Evolutionary conservation across 805 yeast species (phyloP).

Genomic region (Nadsonia fulvescens): DNA sequence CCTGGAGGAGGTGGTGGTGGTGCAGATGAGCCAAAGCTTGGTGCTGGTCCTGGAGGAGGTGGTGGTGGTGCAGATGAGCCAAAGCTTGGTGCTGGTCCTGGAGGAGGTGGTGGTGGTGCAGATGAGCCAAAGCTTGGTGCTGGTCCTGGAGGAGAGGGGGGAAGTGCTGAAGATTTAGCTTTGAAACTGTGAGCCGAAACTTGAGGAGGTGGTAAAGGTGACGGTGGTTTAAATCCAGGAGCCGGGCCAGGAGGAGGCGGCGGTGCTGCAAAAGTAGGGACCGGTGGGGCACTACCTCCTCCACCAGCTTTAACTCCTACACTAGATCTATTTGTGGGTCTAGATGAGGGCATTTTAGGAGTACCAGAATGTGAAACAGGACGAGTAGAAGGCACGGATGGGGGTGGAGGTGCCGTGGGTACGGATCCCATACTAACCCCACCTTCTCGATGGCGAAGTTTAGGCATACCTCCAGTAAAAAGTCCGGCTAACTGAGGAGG

Average conservation of each 20-base stretch:
- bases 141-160: constrained; percentile 8
- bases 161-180: constrained; percentile 8
- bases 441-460: constrained; percentile 33
- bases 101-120: constrained; percentile 8
- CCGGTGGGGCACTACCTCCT: constrained; percentile 7
- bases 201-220: constrained; percentile 8
- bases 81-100: constrained; percentile 7
- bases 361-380: constrained; percentile 7
- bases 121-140: constrained; percentile 10
- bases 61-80: constrained; percentile 7
- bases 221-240: constrained; percentile 6
- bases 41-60: constrained; percentile 5
- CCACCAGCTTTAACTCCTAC: constrained; percentile 10
- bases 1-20: constrained; percentile 10
- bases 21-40: constrained; percentile 3
- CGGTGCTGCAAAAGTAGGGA: constrained; percentile 6
- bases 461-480: constrained; percentile 69
- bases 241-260: constrained; percentile 8
- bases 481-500: constrained; percentile 36
- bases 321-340: constrained; percentile 16
- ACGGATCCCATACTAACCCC: constrained; percentile 13
- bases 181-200: constrained; percentile 2
- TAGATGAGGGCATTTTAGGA: constrained; percentile 10
- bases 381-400: constrained; percentile 11
- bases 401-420: constrained; percentile 13